Evolutionary conservation across 257 asterid genomes (phyloP), one percentile per base, ranked within the genome.

Genomic region (Cordia subcordata): DNA sequence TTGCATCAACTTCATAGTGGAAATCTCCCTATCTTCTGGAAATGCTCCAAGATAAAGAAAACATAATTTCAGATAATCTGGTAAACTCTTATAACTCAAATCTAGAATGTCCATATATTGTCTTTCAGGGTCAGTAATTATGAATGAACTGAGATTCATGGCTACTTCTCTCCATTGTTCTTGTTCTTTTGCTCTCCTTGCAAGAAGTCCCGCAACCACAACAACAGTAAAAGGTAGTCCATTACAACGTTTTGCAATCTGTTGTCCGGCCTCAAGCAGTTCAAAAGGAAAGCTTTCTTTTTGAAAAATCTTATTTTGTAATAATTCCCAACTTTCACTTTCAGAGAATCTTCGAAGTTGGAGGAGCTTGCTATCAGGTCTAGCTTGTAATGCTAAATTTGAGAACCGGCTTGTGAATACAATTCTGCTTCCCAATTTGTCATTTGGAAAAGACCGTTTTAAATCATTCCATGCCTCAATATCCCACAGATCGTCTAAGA

Each of bases 21-120:
- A n/a, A 19, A 73, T 73, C 37, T 77, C 21, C 19, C 10, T 20
- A 11, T 46, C 42, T 47, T 63, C 58, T 10, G 50, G 56, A 61
- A 66, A 73, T 3, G 56, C 51, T 51, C 55, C 71, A 19, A 70
- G 66, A 42, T 69, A 77, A 23, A 77, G 70, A 16, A 77, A 57
- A 21, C 79, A 69, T 1, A 53, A 62, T 67, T 66, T 77, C 45
- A 69, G 27, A 37, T 62, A 66, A 15, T 35, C 15, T 5, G 70
- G 63, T 9, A 77, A 59, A 45, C 73, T 68, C 49, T 61, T 53
- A 55, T 70, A 73, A 37, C 70, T 38, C 80, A 73, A 4, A 49
- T 49, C 53, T 15, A 49, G 6, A 8, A 14, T 17, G 13, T 49
- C 53, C 21, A 14, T 49, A 1, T 62, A 51, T 47, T 60, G 27